A percentile compares a stretch with the other conserved stretches of the same genome.
These are phyloP conservation scores for Cytospora chrysosperma DNA, from an alignment of 2,329 filamentous ascomycete genomes.

Conservation along the genomic window DNA sequence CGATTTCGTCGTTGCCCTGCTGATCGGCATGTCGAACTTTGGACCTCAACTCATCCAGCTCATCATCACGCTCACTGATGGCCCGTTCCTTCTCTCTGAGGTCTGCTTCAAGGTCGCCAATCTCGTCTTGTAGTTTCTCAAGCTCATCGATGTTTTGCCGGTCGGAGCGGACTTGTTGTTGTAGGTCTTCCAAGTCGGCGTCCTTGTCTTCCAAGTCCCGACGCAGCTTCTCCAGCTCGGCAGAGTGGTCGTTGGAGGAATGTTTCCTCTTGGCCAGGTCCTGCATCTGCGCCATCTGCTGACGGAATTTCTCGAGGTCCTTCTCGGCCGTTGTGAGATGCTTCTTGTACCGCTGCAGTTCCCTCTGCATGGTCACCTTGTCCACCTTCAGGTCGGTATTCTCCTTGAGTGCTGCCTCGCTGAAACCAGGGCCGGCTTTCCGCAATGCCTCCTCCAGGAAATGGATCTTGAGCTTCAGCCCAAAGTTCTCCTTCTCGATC, in stretches of 20 bases:
- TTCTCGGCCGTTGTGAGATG: slow-evolving; percentile 78
- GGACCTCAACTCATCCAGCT: slow-evolving; percentile 65
- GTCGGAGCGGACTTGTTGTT: slow-evolving; percentile 56
- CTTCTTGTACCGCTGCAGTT: slow-evolving; percentile 84
- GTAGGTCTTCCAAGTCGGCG: slow-evolving; percentile 59
- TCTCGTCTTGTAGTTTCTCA: slow-evolving; percentile 68
- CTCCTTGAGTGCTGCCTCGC: slow-evolving; percentile 83
- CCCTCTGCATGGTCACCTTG: slow-evolving; percentile 83
- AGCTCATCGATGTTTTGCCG: slow-evolving; percentile 58
- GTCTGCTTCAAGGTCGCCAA: slow-evolving; percentile 74
- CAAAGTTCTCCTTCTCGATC: slow-evolving; percentile 98
- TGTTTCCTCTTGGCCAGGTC: slow-evolving; percentile 77
- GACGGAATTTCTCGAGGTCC: slow-evolving; percentile 79
- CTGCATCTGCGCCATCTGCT: slow-evolving; percentile 79
- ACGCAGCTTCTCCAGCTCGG: slow-evolving; percentile 58
- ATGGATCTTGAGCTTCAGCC: slow-evolving; percentile 93
- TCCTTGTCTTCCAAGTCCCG: slow-evolving; percentile 58
- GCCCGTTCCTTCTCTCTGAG: slow-evolving; percentile 72
- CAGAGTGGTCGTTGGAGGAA: slow-evolving; percentile 66
- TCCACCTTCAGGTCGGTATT: slow-evolving; percentile 96
- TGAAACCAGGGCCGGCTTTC: slow-evolving; percentile 86
- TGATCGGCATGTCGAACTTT: slow-evolving; percentile 49
- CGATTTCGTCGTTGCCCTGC: slow-evolving; percentile 40
- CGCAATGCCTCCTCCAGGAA: slow-evolving; percentile 89
- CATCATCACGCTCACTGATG: slow-evolving; percentile 73